These are phyloP conservation scores for Metschnikowia reukaufii DNA, from an alignment of 805 yeast species.

Conservation along the genomic window DNA sequence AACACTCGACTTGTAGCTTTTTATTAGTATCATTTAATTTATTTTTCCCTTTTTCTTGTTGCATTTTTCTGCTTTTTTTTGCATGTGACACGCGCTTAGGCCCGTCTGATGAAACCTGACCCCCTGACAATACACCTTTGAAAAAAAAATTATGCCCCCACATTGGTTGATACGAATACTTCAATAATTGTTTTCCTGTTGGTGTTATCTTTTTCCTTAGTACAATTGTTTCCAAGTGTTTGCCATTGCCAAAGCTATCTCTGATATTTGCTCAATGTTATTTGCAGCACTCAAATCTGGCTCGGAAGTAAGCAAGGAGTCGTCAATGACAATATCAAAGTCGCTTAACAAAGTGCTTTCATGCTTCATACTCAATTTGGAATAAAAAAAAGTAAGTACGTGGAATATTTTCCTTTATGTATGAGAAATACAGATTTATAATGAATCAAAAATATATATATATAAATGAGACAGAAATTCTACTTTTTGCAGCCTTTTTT, in stretches of 20 bases:
- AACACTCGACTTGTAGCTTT: not conserved
- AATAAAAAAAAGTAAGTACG: too few relatives aligned
- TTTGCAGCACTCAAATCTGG: constrained; percentile 4
- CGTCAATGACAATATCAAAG: constrained; percentile 9
- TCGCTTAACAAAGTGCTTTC: constrained; percentile 3
- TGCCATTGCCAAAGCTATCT: constrained; percentile 5
- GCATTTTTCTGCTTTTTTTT: not conserved
- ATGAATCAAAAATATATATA: not conserved
- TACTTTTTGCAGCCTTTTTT: not conserved
- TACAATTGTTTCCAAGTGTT: not conserved
- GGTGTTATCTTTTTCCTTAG: not conserved
- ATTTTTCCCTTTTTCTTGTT: not conserved
- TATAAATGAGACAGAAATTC: not conserved
- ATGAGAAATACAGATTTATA: too few relatives aligned
- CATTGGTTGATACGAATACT: not conserved
- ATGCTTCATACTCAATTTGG: not conserved
- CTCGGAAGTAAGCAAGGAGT: constrained; percentile 14
- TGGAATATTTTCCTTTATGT: too few relatives aligned
- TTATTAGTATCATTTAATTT: too few relatives aligned
- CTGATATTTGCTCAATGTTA: constrained; percentile 9
- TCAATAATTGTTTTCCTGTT: not conserved
- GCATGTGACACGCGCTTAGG: too few relatives aligned
- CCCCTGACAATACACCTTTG: not conserved
- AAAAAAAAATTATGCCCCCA: not conserved
- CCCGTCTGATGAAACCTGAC: not conserved